A percentile compares a stretch with the other conserved stretches of the same genome.
Evolutionary conservation across 768 basidiomycete genomes (phyloP).

Genomic region (Tulasnella sp.): DNA sequence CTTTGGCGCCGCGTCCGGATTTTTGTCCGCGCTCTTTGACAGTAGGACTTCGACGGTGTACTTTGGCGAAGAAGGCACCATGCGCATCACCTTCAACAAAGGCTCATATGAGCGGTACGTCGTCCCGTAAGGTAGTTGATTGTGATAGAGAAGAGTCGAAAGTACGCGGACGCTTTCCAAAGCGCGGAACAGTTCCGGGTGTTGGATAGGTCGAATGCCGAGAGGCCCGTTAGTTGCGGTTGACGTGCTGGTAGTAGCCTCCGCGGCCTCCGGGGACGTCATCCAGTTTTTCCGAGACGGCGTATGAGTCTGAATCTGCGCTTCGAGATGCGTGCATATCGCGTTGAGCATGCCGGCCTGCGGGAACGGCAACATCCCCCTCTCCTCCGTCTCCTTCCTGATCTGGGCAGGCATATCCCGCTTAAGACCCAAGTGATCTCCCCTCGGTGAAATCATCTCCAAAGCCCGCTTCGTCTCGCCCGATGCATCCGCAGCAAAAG

Average conservation of each 20-base stretch:
- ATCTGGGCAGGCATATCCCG: background rate
- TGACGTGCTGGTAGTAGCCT: background rate
- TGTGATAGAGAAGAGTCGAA: slow-evolving; percentile 12
- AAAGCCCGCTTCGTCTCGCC: background rate
- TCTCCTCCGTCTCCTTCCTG: background rate
- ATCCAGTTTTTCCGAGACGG: background rate
- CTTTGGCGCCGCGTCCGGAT: background rate
- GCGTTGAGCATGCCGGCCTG: background rate
- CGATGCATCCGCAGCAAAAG: background rate
- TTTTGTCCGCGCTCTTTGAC: background rate
- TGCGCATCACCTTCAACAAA: background rate
- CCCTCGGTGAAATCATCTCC: slow-evolving; percentile 1
- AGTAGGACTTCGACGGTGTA: slow-evolving; percentile 3
- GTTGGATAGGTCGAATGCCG: background rate
- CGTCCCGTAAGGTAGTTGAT: slow-evolving; percentile 4
- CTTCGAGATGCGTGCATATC: background rate
- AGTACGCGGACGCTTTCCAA: slow-evolving; percentile 12
- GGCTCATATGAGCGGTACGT: background rate
- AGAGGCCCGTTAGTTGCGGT: background rate
- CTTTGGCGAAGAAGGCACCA: background rate
- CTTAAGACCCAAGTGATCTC: background rate
- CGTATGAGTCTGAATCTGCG: background rate
- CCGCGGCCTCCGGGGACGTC: background rate
- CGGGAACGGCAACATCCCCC: background rate
- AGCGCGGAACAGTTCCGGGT: slow-evolving; percentile 4